These are phyloP conservation scores for Aquanectria penicillioides DNA, from an alignment of 2,329 filamentous ascomycete species.

Conservation along the genomic window DNA sequence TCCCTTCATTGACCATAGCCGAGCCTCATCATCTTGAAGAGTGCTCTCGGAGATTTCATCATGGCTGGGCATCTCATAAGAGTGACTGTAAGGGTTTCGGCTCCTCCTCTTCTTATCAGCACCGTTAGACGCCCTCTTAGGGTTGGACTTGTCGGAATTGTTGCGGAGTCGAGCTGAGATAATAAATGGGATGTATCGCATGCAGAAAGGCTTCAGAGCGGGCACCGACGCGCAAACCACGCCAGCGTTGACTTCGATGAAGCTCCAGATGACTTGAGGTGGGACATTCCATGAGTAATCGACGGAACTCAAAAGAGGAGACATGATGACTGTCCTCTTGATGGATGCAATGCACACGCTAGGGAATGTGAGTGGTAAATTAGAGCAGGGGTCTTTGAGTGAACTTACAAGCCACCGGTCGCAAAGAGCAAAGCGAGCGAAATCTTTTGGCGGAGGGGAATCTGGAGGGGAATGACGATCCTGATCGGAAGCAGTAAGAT, in stretches of 20 bases:
- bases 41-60: conserved; percentile 23
- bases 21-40: conserved; percentile 38
- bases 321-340: conserved; percentile 40
- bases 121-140: conserved; percentile 24
- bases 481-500: conserved; percentile 57
- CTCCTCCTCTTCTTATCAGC: conserved; percentile 31
- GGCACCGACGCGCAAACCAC: conserved; percentile 61
- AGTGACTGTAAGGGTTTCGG: conserved; percentile 26
- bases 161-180: conserved; percentile 37
- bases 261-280: conserved; percentile 51
- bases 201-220: conserved; percentile 60
- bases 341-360: conserved; percentile 44
- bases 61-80: conserved; percentile 39
- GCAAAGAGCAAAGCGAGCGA: conserved; percentile 59
- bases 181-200: conserved; percentile 44
- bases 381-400: rapidly evolving
- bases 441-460: conserved; percentile 59
- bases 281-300: conserved; percentile 43
- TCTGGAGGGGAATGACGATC: conserved; percentile 56
- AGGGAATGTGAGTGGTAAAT: background rate
- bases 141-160: conserved; percentile 28
- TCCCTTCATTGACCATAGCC: conserved; percentile 26
- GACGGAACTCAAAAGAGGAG: conserved; percentile 29
- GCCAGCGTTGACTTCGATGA: conserved; percentile 60
- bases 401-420: conserved; percentile 42